Percentiles rank a stretch among this genome's conserved stretches.
Evolutionary conservation across 1,284 basidiomycete genomes (phyloP).

Genomic region (Heterobasidion annosum): DNA sequence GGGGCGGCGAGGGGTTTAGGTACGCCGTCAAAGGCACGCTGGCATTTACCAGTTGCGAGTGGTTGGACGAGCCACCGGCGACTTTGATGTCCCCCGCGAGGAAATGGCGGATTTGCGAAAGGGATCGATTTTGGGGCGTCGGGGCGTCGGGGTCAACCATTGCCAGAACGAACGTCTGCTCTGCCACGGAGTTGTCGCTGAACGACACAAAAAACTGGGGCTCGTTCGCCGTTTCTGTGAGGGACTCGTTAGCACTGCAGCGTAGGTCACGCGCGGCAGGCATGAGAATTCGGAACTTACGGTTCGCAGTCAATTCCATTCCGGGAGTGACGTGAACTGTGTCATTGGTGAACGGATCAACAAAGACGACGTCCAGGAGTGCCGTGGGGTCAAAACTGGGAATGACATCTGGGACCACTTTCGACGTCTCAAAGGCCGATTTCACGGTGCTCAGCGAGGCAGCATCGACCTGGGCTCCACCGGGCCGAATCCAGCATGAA

Average conservation of each 20-base stretch:
- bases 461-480: background rate
- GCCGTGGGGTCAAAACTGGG: conserved; percentile 27
- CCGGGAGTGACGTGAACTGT: conserved; percentile 27
- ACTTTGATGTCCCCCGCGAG: conserved; percentile 32
- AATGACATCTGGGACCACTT: conserved; percentile 34
- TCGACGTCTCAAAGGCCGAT: conserved; percentile 14
- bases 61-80: conserved; percentile 13
- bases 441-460: background rate
- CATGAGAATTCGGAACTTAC: conserved; percentile 19
- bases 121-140: conserved; percentile 29
- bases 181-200: conserved; percentile 16
- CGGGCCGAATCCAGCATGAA: background rate
- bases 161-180: conserved; percentile 30
- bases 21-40: conserved; percentile 33
- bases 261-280: conserved; percentile 20
- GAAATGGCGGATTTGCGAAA: conserved; percentile 34
- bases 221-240: conserved; percentile 26
- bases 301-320: conserved; percentile 28
- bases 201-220: conserved; percentile 28
- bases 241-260: conserved; percentile 20
- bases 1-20: conserved; percentile 30
- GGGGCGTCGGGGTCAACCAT: conserved; percentile 43
- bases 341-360: conserved; percentile 13
- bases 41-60: conserved; percentile 22
- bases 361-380: conserved; percentile 27